Evolutionary conservation across 805 yeast genomes (phyloP), one percentile per base, ranked within the genome.

Genomic region (Candida mattraensis): DNA sequence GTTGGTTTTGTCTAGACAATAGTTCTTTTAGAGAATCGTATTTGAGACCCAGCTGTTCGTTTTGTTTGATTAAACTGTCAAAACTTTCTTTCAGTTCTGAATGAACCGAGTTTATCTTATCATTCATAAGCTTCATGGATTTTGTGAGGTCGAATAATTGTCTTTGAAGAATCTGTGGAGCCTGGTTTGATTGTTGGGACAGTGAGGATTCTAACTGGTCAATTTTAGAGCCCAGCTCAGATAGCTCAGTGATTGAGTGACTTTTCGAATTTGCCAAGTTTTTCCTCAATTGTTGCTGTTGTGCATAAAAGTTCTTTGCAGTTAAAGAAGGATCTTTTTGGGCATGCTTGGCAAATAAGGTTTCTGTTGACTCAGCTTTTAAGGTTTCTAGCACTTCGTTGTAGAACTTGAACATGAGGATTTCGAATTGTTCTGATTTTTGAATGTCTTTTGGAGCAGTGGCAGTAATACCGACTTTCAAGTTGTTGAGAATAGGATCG

Each of bases 401-500:
- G 61, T 72, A 83, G 2, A 75, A 68, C 26, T 75, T 70, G 48
- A 84, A 58, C 52, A 73, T 72, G 46, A 84, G 63, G 5, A 85
- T 53, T 58, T 85, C 94, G 58, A 77, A 81, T 18, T 72, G 70
- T 53, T 83, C 91, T 21, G 73, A 65, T 1, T 51, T 53, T 8
- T 43, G 31, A 10, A 50, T 33, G 25, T 61, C 55, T 10, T 58
- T 52, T 4, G 63, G 68, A 19, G 75, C 61, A 13, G 51, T 51
- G 2, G 81, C 84, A 21, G 80, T 63, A 5, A 75, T 60, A 39
- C 87, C 87, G 30, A 83, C 39, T 30, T 60, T 67, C 40, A 72
- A 66, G 21, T 64, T 60, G 9, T 62, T 38, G 5, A 56, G 42
- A 8, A 56, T 18, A 3, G 50, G 35, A 20, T 75, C 75, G 13